A percentile compares a stretch with the other conserved stretches of the same genome.
Conservation (phyloP, 345 rosid species). For the Populus simonii region DNA sequence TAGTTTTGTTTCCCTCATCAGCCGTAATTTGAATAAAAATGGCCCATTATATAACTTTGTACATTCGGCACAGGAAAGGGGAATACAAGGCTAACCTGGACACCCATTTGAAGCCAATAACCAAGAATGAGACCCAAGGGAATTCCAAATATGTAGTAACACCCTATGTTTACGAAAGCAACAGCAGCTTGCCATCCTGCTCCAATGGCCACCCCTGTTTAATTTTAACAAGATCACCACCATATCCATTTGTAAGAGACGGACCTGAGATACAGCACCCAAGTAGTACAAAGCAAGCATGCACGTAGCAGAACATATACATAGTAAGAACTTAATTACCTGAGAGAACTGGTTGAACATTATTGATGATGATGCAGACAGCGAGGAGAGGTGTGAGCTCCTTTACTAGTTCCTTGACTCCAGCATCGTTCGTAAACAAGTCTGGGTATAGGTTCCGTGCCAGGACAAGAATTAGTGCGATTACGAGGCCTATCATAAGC, state of each 20-base stretch:
- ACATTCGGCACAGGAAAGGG: no score
- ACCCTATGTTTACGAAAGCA: constrained; percentile 14
- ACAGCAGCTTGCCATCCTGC: constrained; percentile 22
- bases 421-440: not conserved
- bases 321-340: not conserved
- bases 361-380: constrained; percentile 18
- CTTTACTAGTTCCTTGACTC: constrained; percentile 4
- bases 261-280: not conserved
- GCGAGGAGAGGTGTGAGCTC: constrained; percentile 19
- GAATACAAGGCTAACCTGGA: not conserved
- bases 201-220: constrained; percentile 20
- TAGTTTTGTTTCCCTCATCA: no score
- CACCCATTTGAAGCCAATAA: not conserved
- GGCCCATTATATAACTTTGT: no score
- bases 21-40: no score
- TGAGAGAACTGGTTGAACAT: constrained; percentile 19
- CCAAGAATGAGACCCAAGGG: constrained; percentile 20
- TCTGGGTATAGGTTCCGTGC: constrained; percentile 6
- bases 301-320: not conserved
- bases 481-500: constrained; percentile 7
- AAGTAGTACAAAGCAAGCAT: not conserved
- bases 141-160: constrained; percentile 18
- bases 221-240: not conserved
- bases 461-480: not conserved
- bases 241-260: not conserved